These are phyloP conservation scores for Fusarium oxysporum DNA, from an alignment of 2,329 filamentous ascomycete species.

Conservation along the genomic window DNA sequence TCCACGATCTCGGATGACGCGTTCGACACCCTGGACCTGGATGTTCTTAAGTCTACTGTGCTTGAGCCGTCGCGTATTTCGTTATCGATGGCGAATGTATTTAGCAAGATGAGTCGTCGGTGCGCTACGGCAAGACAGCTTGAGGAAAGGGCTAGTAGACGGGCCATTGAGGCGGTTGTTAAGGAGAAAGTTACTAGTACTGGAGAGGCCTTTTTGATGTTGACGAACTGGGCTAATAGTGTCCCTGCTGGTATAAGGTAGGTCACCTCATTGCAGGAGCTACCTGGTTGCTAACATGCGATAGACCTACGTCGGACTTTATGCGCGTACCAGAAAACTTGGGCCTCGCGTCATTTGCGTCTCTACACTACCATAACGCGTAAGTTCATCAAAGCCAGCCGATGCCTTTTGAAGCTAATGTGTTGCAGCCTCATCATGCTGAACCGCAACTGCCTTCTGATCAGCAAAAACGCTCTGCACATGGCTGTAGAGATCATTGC, in stretches of 20 bases:
- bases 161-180: background rate
- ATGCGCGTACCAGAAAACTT: background rate
- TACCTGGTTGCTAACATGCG: accelerated
- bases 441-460: background rate
- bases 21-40: background rate
- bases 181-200: conserved; percentile 1
- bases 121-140: conserved; percentile 8
- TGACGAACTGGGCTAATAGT: background rate
- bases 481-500: conserved; percentile 14
- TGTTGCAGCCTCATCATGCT: background rate
- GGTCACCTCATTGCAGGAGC: accelerated
- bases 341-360: background rate
- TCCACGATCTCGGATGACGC: background rate
- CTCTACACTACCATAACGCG: conserved; percentile 10
- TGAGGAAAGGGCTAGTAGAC: background rate
- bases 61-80: accelerated
- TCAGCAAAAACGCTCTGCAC: conserved; percentile 1
- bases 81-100: background rate
- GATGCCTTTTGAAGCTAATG: accelerated
- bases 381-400: accelerated
- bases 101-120: background rate
- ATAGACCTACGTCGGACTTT: background rate
- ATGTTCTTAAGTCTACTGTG: accelerated
- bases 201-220: conserved; percentile 3
- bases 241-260: background rate